Evolutionary conservation across 1,284 basidiomycete species (phyloP).

Genomic region (Leccinum huronense): DNA sequence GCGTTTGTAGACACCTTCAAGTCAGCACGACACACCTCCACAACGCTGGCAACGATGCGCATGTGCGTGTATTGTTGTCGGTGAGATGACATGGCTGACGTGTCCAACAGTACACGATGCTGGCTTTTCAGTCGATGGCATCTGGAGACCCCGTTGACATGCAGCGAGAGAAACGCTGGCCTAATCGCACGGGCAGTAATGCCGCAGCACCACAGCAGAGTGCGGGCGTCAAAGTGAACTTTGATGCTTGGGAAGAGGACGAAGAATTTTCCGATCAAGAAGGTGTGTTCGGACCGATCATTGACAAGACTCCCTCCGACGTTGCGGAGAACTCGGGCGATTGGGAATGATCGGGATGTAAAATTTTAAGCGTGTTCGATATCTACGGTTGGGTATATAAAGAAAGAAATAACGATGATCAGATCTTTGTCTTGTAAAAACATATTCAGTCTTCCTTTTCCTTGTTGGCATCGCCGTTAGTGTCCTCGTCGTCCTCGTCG

Average conservation of each 20-base stretch:
- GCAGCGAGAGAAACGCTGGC: conserved; percentile 75
- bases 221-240: conserved; percentile 53
- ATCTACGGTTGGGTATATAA: conserved; percentile 14
- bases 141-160: conserved; percentile 64
- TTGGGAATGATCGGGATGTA: conserved; percentile 2
- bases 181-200: conserved; percentile 45
- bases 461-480: conserved; percentile 24
- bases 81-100: not conserved
- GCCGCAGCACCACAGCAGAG: conserved; percentile 21
- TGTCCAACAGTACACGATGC: conserved; percentile 59
- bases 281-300: conserved; percentile 41
- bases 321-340: conserved; percentile 7
- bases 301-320: conserved; percentile 12
- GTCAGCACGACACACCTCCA: conserved; percentile 60
- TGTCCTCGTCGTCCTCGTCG: conserved; percentile 55
- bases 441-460: conserved; percentile 37
- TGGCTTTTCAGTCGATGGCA: conserved; percentile 65
- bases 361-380: not conserved
- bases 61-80: conserved; percentile 45
- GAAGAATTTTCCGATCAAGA: conserved; percentile 59
- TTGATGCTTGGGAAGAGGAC: conserved; percentile 59
- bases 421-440: conserved; percentile 3
- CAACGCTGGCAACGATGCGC: conserved; percentile 85
- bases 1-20: conserved; percentile 59
- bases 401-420: conserved; percentile 4